These are phyloP conservation scores for Arthrocladium fulminans DNA, from an alignment of 2,329 filamentous ascomycete genomes.

Conservation along the genomic window DNA sequence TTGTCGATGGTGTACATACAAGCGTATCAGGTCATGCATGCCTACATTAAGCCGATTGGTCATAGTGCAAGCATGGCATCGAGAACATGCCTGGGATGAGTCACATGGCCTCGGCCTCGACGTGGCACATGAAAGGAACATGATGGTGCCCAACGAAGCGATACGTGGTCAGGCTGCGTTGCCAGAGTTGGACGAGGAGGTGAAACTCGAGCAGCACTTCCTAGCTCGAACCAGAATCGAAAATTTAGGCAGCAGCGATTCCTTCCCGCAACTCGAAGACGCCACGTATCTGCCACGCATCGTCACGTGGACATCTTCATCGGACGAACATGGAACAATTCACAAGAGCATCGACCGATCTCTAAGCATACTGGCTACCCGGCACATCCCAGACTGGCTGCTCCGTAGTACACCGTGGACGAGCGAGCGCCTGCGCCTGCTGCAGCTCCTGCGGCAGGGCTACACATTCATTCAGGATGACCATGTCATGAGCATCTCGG, in stretches of 20 bases:
- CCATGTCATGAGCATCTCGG: conserved; percentile 25
- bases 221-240: conserved; percentile 4
- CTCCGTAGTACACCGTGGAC: conserved; percentile 27
- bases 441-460: conserved; percentile 31
- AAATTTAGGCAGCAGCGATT: neutral
- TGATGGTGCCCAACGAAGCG: neutral
- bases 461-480: conserved; percentile 21
- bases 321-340: conserved; percentile 15
- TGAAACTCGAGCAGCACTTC: conserved; percentile 5
- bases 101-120: conserved; percentile 21
- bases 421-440: conserved; percentile 25
- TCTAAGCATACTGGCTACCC: conserved; percentile 17
- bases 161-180: conserved; percentile 2
- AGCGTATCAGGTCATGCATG: conserved; percentile 28
- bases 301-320: conserved; percentile 16
- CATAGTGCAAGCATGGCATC: conserved; percentile 29
- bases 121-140: conserved; percentile 5
- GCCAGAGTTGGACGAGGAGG: conserved; percentile 2
- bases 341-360: conserved; percentile 12
- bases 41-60: conserved; percentile 29
- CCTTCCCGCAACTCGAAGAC: neutral
- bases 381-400: conserved; percentile 28
- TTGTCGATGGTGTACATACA: conserved; percentile 33
- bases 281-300: conserved; percentile 10
- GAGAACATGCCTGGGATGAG: conserved; percentile 9